Evolutionary conservation across 1,284 basidiomycete species (phyloP).

Genomic region (Somion occarium): DNA sequence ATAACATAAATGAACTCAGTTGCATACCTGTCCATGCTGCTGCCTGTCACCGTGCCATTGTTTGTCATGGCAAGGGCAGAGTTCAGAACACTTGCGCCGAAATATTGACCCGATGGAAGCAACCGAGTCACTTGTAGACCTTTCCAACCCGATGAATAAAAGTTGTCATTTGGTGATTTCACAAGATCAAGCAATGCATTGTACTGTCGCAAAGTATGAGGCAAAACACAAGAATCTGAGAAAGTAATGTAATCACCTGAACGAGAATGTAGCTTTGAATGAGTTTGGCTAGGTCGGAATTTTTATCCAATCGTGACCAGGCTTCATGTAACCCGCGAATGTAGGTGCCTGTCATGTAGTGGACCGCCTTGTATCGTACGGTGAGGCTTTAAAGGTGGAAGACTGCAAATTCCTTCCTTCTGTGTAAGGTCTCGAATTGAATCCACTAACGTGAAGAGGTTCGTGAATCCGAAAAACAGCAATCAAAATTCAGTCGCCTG

Average conservation of each 20-base stretch:
- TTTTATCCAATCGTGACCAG: conserved; percentile 1
- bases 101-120: conserved; percentile 9
- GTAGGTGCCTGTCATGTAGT: conserved; percentile 2
- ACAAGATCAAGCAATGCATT: conserved; percentile 8
- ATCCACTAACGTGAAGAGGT: no score
- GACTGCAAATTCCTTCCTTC: no score
- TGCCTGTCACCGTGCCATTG: no score
- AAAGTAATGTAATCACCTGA: background rate
- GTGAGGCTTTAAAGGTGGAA: no score
- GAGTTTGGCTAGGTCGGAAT: conserved; percentile 1
- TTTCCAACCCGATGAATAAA: conserved; percentile 6
- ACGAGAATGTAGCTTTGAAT: conserved; percentile 7
- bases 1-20: no score
- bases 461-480: no score
- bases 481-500: no score
- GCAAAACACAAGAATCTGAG: background rate
- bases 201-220: background rate
- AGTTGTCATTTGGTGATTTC: background rate
- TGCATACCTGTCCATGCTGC: no score
- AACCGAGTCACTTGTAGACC: conserved; percentile 5
- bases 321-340: conserved; percentile 8
- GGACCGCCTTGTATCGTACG: no score
- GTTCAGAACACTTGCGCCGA: conserved; percentile 8
- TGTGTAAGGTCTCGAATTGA: no score
- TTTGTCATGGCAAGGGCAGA: conserved; percentile 5